Percentiles rank a stretch among this genome's conserved stretches.
phyloP scores from a whole-genome alignment of 768 basidiomycete species.

The Boletus tomentosulus region DNA sequence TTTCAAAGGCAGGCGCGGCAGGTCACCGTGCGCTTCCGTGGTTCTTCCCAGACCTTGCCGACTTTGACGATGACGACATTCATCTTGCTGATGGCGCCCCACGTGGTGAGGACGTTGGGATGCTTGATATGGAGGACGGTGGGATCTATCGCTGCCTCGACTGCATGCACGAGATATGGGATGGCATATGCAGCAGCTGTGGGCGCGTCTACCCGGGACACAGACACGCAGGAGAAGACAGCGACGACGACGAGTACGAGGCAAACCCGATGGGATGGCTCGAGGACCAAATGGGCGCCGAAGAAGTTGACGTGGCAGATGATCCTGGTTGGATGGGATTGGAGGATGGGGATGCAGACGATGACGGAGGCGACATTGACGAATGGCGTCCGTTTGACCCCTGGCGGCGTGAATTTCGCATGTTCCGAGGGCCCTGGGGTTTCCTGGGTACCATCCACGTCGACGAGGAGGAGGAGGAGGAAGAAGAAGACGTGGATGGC shows the following conservation, averaged over 20 bases:
- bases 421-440: conserved; percentile 17
- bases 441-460: conserved; percentile 16
- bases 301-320: conserved; percentile 27
- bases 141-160: conserved; percentile 72
- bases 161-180: conserved; percentile 77
- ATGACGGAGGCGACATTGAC: conserved; percentile 24
- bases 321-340: conserved; percentile 33
- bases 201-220: conserved; percentile 59
- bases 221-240: conserved; percentile 20
- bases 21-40: conserved; percentile 18
- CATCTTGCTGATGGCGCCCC: conserved; percentile 9
- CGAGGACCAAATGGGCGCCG: conserved; percentile 37
- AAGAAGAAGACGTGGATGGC: conserved; percentile 9
- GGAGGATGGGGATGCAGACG: conserved; percentile 33
- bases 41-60: conserved; percentile 22
- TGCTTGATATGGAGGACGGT: conserved; percentile 71
- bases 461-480: conserved; percentile 25
- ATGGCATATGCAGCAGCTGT: conserved; percentile 60
- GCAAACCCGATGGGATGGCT: conserved; percentile 31
- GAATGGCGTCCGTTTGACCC: conserved; percentile 19
- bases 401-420: conserved; percentile 11
- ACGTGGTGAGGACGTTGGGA: conserved; percentile 46
- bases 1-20: conserved; percentile 30
- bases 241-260: conserved; percentile 25
- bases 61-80: conserved; percentile 17